phyloP scores from a whole-genome alignment of 202 grass and related monocot genomes.

The Saccharum hybrid region DNA sequence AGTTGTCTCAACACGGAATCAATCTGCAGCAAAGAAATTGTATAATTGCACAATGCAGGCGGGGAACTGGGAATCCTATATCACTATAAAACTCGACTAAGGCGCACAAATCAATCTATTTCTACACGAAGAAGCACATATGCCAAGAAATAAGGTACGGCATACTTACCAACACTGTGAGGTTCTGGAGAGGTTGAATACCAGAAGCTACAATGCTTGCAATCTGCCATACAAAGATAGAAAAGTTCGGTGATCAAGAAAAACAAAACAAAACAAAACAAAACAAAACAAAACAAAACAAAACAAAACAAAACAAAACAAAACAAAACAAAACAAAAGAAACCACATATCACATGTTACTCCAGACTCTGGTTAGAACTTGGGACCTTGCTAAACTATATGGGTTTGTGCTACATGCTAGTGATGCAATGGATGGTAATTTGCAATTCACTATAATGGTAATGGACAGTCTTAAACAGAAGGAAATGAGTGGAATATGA shows the following conservation, averaged over 20 bases:
- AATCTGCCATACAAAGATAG: too few species aligned
- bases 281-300: too few species aligned
- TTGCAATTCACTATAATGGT: background rate
- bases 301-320: too few species aligned
- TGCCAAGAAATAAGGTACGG: background rate
- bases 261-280: background rate
- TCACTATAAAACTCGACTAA: constrained; percentile 30
- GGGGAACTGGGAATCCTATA: background rate
- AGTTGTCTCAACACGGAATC: constrained; percentile 25
- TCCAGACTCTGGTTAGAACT: background rate
- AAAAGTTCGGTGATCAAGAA: too few species aligned
- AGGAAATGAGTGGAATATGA: background rate
- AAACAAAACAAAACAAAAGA: too few species aligned
- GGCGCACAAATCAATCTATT: constrained; percentile 23
- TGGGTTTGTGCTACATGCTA: background rate
- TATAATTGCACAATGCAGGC: constrained; percentile 4
- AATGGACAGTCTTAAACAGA: background rate
- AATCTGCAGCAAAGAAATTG: constrained; percentile 8
- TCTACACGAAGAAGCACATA: constrained; percentile 5
- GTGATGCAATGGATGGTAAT: background rate
- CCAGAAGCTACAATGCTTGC: constrained; percentile 55
- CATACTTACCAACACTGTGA: constrained; percentile 59
- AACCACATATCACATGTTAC: background rate
- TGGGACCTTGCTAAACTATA: background rate
- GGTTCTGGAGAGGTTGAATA: constrained; percentile 88